Conservation (phyloP, 768 basidiomycete genomes). For the Auricularia sp. region DNA sequence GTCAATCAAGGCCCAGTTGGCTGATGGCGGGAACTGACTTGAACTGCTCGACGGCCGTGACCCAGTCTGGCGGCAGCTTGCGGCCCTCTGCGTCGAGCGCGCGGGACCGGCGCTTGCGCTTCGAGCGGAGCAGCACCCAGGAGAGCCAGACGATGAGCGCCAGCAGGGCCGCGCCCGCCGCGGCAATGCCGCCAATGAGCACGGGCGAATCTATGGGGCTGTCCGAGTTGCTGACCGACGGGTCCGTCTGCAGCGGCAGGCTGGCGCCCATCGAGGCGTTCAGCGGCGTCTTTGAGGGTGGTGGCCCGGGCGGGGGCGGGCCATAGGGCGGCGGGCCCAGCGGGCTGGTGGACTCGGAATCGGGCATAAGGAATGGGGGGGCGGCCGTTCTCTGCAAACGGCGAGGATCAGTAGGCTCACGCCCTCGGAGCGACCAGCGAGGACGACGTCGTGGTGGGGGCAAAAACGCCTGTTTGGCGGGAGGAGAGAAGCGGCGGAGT, state of each 20-base stretch:
- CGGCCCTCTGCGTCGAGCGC: neutral
- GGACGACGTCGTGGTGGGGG: neutral
- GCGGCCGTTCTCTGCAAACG: too few relatives aligned
- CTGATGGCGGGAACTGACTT: neutral
- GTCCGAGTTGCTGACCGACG: neutral
- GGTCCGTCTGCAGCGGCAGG: neutral
- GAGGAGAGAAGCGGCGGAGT: too few relatives aligned
- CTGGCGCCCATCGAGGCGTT: neutral
- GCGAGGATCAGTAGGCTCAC: too few relatives aligned
- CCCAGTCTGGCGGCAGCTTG: neutral
- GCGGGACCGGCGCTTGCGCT: constrained; percentile 20
- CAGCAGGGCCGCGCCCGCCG: constrained; percentile 33
- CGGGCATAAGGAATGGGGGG: too few relatives aligned
- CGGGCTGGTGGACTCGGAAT: too few relatives aligned
- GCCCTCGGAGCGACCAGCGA: neutral
- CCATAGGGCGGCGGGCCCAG: too few relatives aligned
- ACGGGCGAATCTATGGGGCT: constrained; percentile 15
- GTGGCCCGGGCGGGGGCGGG: too few relatives aligned
- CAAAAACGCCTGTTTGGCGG: too few relatives aligned
- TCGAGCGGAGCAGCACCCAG: constrained; percentile 29
- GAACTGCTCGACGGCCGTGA: neutral
- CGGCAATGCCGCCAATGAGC: constrained; percentile 41
- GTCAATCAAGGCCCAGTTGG: neutral
- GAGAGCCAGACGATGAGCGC: constrained; percentile 33
- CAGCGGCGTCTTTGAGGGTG: too few relatives aligned